Evolutionary conservation across 768 basidiomycete species (phyloP), one percentile per base, ranked within the genome.

Genomic region (Botryobasidium botryosum): DNA sequence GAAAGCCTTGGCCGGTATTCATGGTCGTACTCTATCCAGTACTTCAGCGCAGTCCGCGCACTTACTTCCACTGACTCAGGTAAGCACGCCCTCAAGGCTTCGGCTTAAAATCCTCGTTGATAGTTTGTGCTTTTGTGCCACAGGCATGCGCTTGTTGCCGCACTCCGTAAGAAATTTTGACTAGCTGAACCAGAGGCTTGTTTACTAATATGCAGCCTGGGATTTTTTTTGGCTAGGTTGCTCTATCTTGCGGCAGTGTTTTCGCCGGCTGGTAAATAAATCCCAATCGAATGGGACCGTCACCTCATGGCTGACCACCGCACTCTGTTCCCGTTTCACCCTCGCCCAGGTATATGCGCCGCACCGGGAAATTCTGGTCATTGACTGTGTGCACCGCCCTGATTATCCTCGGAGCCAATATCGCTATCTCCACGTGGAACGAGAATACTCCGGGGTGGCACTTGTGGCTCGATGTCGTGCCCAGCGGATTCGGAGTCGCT

Each of bases 81-180:
- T n/a, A n/a, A n/a, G n/a, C n/a, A n/a, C n/a, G n/a, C n/a, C n/a
- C n/a, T n/a, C n/a, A n/a, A n/a, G n/a, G n/a, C n/a, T n/a, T n/a
- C n/a, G n/a, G n/a, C n/a, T n/a, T n/a, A n/a, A n/a, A n/a, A n/a
- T n/a, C n/a, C n/a, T n/a, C 12, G 40, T 27, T 8, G 40, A 26
- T 13, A 42, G 13, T 21, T 21, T 42, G 20, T 15, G 13, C 10
- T 28, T 27, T 13, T 21, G 24, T 7, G 13, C 21, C 12, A n/a
- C 53, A 84, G 83, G 84, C 24, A 65, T 82, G 24, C 91, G 91
- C 63, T 63, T 99, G 18, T 63, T 97, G 29, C 88, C 91, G 20
- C 90, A 92, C 62, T 86, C 85, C 28, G 81, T 87, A 62, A 60
- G 76, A 40, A 4, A 53, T n/a, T 26, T 32, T 45, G 15, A 12